A percentile compares a stretch with the other conserved stretches of the same genome.
Conservation (phyloP, 345 rosid species). For the Citrus inodora region DNA sequence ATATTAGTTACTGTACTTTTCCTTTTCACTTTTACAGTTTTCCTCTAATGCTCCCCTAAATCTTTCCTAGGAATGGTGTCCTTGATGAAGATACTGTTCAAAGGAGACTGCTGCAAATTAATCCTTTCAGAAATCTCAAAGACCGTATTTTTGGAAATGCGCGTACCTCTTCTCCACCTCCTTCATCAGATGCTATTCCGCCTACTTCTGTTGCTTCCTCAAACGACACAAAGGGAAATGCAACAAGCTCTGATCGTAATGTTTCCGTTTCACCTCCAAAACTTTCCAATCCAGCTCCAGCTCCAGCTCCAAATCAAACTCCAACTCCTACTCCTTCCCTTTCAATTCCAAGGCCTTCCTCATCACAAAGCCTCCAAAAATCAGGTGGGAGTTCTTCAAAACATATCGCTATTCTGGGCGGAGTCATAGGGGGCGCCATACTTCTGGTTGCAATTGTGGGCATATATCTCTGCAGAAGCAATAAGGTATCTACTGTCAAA, state of each 20-base stretch:
- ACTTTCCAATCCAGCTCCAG: constrained; percentile 11
- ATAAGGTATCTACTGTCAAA: constrained; percentile 59
- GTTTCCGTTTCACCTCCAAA: constrained; percentile 16
- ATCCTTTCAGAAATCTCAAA: not conserved
- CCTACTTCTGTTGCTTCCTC: constrained; percentile 16
- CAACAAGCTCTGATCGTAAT: constrained; percentile 10
- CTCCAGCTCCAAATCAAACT: constrained; percentile 10
- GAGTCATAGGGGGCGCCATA: constrained; percentile 33
- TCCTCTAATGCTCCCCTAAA: not conserved
- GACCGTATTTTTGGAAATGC: not conserved
- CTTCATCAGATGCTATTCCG: not conserved
- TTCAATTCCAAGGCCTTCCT: not conserved
- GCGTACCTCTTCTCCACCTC: not conserved
- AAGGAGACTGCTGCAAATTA: constrained; percentile 30
- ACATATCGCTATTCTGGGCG: constrained; percentile 25
- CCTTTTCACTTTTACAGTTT: not conserved
- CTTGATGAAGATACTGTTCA: constrained; percentile 28
- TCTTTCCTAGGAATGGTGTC: constrained; percentile 33
- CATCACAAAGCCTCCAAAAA: not conserved
- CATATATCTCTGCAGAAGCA: constrained; percentile 35
- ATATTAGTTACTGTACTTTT: not conserved
- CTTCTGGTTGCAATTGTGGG: constrained; percentile 32
- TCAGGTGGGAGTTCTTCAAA: constrained; percentile 9
- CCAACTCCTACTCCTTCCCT: constrained; percentile 17
- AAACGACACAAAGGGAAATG: not conserved